Percentiles rank a stretch among this genome's conserved stretches.
Conservation (phyloP, 495 filamentous ascomycete genomes). For the Neurospora sp. region DNA sequence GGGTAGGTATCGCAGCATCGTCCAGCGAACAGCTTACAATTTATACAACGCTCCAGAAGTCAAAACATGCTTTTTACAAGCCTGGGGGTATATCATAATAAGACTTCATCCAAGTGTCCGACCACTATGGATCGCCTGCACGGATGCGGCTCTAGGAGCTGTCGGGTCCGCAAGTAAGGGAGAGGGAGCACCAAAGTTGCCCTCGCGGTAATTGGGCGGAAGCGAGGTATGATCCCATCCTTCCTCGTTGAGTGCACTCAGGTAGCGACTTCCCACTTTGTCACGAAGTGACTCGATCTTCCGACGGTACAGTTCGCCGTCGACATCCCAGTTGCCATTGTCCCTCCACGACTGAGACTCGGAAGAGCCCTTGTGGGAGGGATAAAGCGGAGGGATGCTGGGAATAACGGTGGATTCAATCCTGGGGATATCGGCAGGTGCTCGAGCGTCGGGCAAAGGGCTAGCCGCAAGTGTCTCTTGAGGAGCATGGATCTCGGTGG, state of each 20-base stretch:
- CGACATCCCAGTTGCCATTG: conserved; percentile 52
- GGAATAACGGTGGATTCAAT: conserved; percentile 35
- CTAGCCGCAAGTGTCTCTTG: conserved; percentile 17
- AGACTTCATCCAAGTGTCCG: conserved; percentile 34
- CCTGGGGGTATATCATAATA: conserved; percentile 16
- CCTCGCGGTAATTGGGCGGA: conserved; percentile 22
- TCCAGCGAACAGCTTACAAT: conserved; percentile 10
- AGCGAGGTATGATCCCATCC: conserved; percentile 39
- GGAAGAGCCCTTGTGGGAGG: conserved; percentile 27
- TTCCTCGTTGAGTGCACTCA: conserved; percentile 76
- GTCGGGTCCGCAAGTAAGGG: conserved; percentile 32
- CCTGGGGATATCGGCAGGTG: conserved; percentile 32
- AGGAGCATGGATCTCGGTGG: conserved; percentile 21
- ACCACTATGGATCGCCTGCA: conserved; percentile 42
- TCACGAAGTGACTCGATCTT: conserved; percentile 77
- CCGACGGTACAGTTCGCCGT: conserved; percentile 69
- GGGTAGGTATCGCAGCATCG: conserved; percentile 8
- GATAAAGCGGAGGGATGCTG: conserved; percentile 30
- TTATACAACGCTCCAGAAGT: conserved; percentile 1
- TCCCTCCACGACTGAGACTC: conserved; percentile 32
- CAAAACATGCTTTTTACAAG: conserved; percentile 8
- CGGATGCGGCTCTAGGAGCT: conserved; percentile 34
- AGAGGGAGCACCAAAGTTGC: conserved; percentile 31
- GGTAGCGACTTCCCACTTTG: conserved; percentile 75
- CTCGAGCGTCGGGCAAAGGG: conserved; percentile 17